Evolutionary conservation across 768 basidiomycete genomes (phyloP).

Genomic region (Phlegmacium glaucopus): DNA sequence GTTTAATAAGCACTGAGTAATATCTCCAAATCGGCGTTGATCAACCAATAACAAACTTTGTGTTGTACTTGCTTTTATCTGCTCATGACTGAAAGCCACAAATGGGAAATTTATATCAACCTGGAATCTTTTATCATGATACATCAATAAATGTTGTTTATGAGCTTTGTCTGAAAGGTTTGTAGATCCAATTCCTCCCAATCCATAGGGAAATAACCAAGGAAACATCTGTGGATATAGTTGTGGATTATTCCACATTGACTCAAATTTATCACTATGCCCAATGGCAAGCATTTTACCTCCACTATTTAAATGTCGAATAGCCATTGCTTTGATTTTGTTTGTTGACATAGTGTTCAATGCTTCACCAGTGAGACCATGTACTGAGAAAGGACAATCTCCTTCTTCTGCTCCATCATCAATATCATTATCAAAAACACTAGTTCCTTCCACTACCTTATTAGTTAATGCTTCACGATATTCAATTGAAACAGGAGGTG

Average conservation of each 20-base stretch:
- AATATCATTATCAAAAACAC: conserved; percentile 20
- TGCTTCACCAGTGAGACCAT: conserved; percentile 29
- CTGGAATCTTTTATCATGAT: conserved; percentile 21
- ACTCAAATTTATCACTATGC: conserved; percentile 20
- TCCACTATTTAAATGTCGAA: conserved; percentile 22
- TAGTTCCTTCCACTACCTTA: conserved; percentile 20
- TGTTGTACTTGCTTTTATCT: conserved; percentile 25
- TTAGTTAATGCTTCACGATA: conserved; percentile 6
- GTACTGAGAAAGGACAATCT: conserved; percentile 33
- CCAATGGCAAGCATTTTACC: conserved; percentile 26
- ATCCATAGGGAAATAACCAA: conserved; percentile 39
- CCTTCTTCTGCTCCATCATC: conserved; percentile 28
- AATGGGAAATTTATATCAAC: conserved; percentile 8
- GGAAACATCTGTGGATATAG: conserved; percentile 38
- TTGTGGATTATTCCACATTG: conserved; percentile 32
- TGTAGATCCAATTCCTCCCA: conserved; percentile 22
- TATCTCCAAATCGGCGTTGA: conserved; percentile 19
- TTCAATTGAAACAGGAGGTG: conserved; percentile 16
- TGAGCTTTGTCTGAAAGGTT: conserved; percentile 17
- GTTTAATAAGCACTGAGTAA: conserved; percentile 16
- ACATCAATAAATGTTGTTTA: conserved; percentile 29
- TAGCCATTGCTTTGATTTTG: conserved; percentile 17
- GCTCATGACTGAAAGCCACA: conserved; percentile 16
- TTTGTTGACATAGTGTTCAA: conserved; percentile 15
- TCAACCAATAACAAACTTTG: conserved; percentile 26